Percentiles rank a stretch among this genome's conserved stretches.
Conservation (phyloP, 768 basidiomycete genomes). For the Suillus lakei region DNA sequence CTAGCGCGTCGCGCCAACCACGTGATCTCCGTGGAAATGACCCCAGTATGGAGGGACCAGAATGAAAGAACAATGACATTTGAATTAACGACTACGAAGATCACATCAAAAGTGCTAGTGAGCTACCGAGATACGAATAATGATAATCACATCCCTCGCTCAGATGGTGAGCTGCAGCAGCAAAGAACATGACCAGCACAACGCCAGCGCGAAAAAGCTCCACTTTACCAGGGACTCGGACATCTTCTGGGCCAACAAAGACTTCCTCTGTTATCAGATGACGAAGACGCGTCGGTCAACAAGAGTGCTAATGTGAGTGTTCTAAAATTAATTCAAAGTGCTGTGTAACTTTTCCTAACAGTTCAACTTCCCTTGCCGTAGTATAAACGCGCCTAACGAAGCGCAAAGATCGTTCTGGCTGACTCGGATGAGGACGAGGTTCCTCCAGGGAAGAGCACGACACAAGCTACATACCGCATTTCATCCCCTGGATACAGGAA, state of each 20-base stretch:
- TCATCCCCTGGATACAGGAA: conserved; percentile 39
- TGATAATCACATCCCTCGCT: neutral
- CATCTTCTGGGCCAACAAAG: conserved; percentile 16
- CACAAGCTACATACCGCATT: conserved; percentile 23
- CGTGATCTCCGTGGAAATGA: conserved; percentile 11
- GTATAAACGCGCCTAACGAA: conserved; percentile 51
- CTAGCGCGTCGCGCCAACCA: conserved; percentile 12
- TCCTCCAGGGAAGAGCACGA: conserved; percentile 1
- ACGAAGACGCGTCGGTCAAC: conserved; percentile 47
- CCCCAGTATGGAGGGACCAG: too few species aligned
- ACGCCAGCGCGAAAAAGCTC: conserved; percentile 1
- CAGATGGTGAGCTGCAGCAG: conserved; percentile 10
- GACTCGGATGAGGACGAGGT: conserved; percentile 65
- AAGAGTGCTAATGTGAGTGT: conserved; percentile 38
- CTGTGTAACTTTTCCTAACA: conserved; percentile 6
- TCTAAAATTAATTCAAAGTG: neutral
- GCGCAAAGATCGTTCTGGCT: conserved; percentile 67
- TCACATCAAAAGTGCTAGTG: neutral
- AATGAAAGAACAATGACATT: neutral
- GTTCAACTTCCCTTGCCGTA: conserved; percentile 2
- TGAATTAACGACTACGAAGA: neutral
- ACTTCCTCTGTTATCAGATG: conserved; percentile 49
- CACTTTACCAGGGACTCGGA: neutral
- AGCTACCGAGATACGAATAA: neutral
- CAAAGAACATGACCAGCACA: neutral